phyloP scores from a whole-genome alignment of 768 basidiomycete species.

The Albatrellus ellisii region DNA sequence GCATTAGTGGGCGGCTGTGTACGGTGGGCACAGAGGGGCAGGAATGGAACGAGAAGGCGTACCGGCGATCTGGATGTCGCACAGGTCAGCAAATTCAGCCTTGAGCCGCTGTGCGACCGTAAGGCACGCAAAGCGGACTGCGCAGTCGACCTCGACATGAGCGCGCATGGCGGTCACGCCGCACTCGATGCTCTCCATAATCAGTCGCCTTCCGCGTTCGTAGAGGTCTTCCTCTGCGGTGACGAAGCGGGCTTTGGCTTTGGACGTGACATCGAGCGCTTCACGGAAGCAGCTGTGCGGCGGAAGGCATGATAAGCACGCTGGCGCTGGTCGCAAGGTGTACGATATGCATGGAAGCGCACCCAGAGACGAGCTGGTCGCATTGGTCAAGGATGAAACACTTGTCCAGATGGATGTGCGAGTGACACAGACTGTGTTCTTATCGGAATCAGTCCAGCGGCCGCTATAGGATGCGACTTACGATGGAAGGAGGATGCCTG shows the following conservation, averaged over 20 bases:
- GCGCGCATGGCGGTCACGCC: conserved; percentile 58
- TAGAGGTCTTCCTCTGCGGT: conserved; percentile 31
- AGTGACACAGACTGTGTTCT: conserved; percentile 36
- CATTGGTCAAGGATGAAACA: conserved; percentile 51
- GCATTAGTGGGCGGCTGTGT: neutral
- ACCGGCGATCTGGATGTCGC: conserved; percentile 50
- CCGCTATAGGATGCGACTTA: neutral
- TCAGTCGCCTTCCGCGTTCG: conserved; percentile 36
- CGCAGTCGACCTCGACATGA: conserved; percentile 51
- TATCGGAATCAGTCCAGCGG: neutral
- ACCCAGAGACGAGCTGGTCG: conserved; percentile 36
- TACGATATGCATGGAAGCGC: neutral
- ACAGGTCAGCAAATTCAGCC: conserved; percentile 29
- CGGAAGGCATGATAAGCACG: neutral
- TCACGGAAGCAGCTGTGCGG: conserved; percentile 36
- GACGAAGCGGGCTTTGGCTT: conserved; percentile 38
- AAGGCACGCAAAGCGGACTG: conserved; percentile 41
- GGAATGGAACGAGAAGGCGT: conserved; percentile 2
- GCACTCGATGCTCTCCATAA: conserved; percentile 41
- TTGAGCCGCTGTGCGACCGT: conserved; percentile 36
- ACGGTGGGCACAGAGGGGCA: neutral
- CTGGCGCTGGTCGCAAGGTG: neutral
- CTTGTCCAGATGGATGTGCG: conserved; percentile 58
- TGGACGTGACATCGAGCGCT: conserved; percentile 37
- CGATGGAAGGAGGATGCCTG: conserved; percentile 1